Evolutionary conservation across 768 basidiomycete species (phyloP), one percentile per base, ranked within the genome.

Genomic region (Hortiboletus campestris): DNA sequence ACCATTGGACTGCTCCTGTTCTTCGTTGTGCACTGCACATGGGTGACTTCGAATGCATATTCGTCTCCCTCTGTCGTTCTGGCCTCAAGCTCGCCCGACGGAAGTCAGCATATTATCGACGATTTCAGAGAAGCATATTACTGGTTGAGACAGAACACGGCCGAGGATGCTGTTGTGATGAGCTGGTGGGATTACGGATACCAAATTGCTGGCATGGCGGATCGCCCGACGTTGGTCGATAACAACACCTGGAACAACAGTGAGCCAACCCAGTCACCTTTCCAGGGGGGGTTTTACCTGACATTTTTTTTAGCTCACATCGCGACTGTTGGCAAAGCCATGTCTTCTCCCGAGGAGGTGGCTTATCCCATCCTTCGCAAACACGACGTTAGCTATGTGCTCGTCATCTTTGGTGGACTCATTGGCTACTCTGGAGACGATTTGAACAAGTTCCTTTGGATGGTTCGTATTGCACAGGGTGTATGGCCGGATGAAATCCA

Each of bases 201-300:
- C 70, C 96, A 98, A 73, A 98, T 98, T 67, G 97, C 97, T 39
- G 97, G 97, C 39, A 97, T 98, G 91, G 95, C 97, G 22, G 94
- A 98, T 75, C 78, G 96, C 43, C 87, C 94, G 14, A 98, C 96
- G 1, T 75, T 98, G 62, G 96, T 98, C 19, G 96, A 99, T 73
- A 98, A 99, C 76, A 98, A 98, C 70, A 99, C 97, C 1, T 98
- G 97, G 97, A 98, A 99, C 74, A 98, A 98, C 75, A 99, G 94
- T 91, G 66, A 67, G 91, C 80, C 13, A 3, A 28, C 39, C 2
- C 34, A n/a, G 10, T 47, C 50, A 29, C 41, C 8, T 53, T 46
- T 16, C 45, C 17, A 14, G 19, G 48, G 48, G 32, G 25, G 40
- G 16, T 38, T 3, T 65, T 51, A 57, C 34, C 39, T 59, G 41